phyloP scores from a whole-genome alignment of 2,329 filamentous ascomycete species.

The Tolypocladium ophioglossoides region DNA sequence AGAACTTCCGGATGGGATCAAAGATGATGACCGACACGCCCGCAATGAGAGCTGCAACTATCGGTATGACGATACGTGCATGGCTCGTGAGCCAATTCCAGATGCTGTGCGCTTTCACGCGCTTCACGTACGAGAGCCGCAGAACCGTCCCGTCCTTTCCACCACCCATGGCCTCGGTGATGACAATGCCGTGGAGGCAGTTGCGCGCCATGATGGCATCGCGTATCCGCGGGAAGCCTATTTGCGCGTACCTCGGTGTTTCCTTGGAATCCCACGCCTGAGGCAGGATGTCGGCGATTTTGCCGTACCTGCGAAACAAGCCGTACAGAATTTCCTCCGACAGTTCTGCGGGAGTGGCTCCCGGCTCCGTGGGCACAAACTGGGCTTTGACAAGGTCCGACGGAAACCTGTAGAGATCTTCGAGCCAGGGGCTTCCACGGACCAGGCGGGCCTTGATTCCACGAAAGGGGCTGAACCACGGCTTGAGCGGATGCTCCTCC shows the following conservation, averaged over 20 bases:
- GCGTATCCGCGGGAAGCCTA: slow-evolving; percentile 65
- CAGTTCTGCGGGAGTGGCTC: slow-evolving; percentile 63
- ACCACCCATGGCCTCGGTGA: slow-evolving; percentile 59
- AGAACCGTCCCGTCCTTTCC: slow-evolving; percentile 68
- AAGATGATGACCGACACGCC: slow-evolving; percentile 80
- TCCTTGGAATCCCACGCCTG: slow-evolving; percentile 83
- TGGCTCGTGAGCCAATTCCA: slow-evolving; percentile 83
- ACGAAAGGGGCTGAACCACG: slow-evolving; percentile 82
- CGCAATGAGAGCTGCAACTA: slow-evolving; percentile 70
- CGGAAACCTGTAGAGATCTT: slow-evolving; percentile 79
- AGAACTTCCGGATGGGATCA: slow-evolving; percentile 88
- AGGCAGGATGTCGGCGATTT: slow-evolving; percentile 72
- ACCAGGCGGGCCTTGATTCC: slow-evolving; percentile 64
- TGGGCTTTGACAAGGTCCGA: slow-evolving; percentile 69
- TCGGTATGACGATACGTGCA: slow-evolving; percentile 77
- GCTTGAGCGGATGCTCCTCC: slow-evolving; percentile 60
- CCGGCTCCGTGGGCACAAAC: slow-evolving; percentile 65
- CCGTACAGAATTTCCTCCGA: slow-evolving; percentile 81
- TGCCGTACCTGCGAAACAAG: slow-evolving; percentile 82
- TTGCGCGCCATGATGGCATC: slow-evolving; percentile 84
- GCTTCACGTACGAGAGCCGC: slow-evolving; percentile 74
- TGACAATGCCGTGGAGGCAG: slow-evolving; percentile 76
- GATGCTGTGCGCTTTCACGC: slow-evolving; percentile 65
- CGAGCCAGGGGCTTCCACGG: slow-evolving; percentile 80
- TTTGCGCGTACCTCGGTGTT: slow-evolving; percentile 64